Conservation (phyloP, 192 early-diverging fungal genomes). For the Backusella circina region DNA sequence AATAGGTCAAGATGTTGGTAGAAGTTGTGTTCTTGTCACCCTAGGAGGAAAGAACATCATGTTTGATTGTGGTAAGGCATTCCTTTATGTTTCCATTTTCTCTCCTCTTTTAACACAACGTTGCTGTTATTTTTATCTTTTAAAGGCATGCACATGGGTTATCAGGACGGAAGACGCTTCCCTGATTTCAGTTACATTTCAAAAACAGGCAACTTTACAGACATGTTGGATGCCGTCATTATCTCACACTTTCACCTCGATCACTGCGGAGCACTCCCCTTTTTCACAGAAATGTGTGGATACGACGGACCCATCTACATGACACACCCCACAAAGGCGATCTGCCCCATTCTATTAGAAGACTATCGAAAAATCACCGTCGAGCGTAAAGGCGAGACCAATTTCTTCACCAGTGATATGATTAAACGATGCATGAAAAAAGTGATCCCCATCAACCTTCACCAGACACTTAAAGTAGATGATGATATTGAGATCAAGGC, state of each 20-base stretch:
- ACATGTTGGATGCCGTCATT: constrained; percentile 86
- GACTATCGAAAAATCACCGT: constrained; percentile 93
- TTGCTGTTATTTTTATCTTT: neutral
- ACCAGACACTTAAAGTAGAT: constrained; percentile 82
- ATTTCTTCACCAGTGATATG: constrained; percentile 85
- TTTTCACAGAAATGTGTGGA: constrained; percentile 93
- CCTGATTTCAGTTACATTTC: constrained; percentile 95
- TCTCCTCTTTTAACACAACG: neutral
- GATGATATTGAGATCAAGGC: constrained; percentile 78
- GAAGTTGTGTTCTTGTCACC: constrained; percentile 78
- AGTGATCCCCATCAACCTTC: constrained; percentile 82
- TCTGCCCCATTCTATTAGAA: constrained; percentile 88
- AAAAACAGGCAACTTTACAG: constrained; percentile 74
- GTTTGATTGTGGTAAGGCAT: constrained; percentile 73
- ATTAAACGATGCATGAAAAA: constrained; percentile 95
- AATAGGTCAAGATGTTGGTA: constrained; percentile 86
- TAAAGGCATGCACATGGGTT: constrained; percentile 88
- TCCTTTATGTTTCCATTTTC: neutral
- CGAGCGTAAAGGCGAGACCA: constrained; percentile 84
- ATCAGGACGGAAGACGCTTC: constrained; percentile 86
- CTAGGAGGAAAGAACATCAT: constrained; percentile 82
- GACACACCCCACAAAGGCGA: constrained; percentile 96
- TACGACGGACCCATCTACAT: constrained; percentile 97
- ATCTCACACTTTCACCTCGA: constrained; percentile 98
- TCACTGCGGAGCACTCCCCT: constrained; percentile 96